Evolutionary conservation across 345 rosid genomes (phyloP).

Genomic region (Eucalyptus regnans): DNA sequence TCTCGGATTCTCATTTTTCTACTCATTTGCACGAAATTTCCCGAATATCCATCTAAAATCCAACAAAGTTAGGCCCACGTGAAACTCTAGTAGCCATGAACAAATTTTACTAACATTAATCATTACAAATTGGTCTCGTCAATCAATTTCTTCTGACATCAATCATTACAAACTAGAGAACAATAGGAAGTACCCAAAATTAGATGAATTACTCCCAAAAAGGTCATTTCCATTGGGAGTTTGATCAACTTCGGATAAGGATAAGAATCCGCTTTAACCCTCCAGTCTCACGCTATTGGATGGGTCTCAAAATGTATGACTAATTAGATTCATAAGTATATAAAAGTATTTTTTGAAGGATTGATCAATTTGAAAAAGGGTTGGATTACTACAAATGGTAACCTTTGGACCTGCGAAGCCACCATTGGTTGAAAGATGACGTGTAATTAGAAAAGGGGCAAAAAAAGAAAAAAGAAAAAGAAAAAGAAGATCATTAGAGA

Average conservation of each 20-base stretch:
- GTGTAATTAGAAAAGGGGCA: not conserved
- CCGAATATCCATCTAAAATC: not conserved
- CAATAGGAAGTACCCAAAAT: not conserved
- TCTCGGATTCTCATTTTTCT: not conserved
- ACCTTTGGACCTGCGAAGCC: not conserved
- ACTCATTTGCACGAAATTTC: not conserved
- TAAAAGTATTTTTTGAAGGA: not conserved
- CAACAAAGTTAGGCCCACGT: not conserved
- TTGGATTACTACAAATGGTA: not conserved
- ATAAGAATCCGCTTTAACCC: not conserved
- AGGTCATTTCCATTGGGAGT: not conserved
- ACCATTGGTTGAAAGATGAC: not conserved
- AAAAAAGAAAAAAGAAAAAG: accelerated
- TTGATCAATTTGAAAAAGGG: not conserved
- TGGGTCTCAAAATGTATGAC: not conserved
- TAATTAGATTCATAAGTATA: not conserved
- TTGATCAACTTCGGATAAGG: not conserved
- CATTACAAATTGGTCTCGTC: not conserved
- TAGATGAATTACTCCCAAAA: not conserved
- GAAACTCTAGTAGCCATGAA: not conserved
- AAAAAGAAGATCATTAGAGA: not conserved
- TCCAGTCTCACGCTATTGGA: not conserved
- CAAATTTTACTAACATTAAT: not conserved
- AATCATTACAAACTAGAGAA: not conserved
- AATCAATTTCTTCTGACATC: not conserved